A percentile compares a stretch with the other conserved stretches of the same genome.
phyloP scores from a whole-genome alignment of 805 yeast genomes.

The Ogataea dorogensis region DNA sequence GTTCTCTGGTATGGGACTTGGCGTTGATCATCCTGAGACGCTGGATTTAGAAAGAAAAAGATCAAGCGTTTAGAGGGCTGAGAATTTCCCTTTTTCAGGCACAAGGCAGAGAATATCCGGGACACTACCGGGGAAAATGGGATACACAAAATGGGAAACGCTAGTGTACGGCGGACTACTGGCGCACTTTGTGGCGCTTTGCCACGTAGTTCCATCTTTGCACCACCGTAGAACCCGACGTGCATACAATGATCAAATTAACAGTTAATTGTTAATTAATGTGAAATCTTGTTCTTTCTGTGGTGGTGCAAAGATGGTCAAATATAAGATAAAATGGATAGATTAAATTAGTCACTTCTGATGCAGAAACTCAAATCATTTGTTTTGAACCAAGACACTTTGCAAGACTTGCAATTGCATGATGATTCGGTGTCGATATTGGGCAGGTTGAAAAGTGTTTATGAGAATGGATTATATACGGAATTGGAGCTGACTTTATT shows the following conservation, averaged over 20 bases:
- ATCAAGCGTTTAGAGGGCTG: constrained; percentile 12
- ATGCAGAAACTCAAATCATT: background rate
- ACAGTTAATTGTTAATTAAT: background rate
- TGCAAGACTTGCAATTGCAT: constrained; percentile 20
- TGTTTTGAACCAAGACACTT: constrained; percentile 12
- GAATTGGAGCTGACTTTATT: constrained; percentile 44
- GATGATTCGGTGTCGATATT: constrained; percentile 11
- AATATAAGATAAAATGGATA: background rate
- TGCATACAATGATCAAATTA: background rate
- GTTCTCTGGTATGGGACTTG: no score
- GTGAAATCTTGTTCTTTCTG: constrained; percentile 3
- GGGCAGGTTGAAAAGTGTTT: constrained; percentile 13
- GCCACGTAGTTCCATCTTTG: no score
- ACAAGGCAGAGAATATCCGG: constrained; percentile 6
- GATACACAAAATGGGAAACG: background rate
- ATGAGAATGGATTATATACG: constrained; percentile 21
- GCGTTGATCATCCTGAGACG: constrained; percentile 16
- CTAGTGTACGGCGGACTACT: no score
- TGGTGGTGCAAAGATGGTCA: constrained; percentile 6
- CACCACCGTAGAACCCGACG: background rate
- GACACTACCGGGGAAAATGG: background rate
- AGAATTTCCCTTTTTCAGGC: constrained; percentile 6
- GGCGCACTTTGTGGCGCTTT: no score
- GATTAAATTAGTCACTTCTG: background rate
- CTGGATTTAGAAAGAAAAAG: constrained; percentile 8